phyloP scores from a whole-genome alignment of 2,329 filamentous ascomycete genomes.

The Graphiopsis chlorocephala region DNA sequence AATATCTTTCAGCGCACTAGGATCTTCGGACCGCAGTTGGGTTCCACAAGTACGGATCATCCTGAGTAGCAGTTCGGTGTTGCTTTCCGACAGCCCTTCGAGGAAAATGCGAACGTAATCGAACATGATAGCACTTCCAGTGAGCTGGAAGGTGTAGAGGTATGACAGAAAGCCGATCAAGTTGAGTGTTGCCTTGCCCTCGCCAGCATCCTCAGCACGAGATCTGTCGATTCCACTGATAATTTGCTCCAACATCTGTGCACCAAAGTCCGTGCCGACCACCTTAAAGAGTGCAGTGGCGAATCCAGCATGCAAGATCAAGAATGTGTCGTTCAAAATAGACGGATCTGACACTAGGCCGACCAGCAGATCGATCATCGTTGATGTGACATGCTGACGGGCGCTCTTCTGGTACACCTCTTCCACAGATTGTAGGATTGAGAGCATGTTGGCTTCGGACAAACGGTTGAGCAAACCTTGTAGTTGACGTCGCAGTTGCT shows the following conservation, averaged over 20 bases:
- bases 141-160: conserved; percentile 87
- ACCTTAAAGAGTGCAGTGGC: conserved; percentile 83
- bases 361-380: conserved; percentile 72
- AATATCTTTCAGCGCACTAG: conserved; percentile 83
- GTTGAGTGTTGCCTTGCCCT: conserved; percentile 67
- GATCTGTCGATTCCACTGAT: conserved; percentile 68
- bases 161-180: conserved; percentile 79
- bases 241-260: conserved; percentile 75
- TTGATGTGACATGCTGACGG: conserved; percentile 82
- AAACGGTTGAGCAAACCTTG: conserved; percentile 91
- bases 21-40: conserved; percentile 83
- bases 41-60: conserved; percentile 78
- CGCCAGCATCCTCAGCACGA: conserved; percentile 31
- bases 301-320: conserved; percentile 88
- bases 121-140: conserved; percentile 79
- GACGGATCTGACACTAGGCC: conserved; percentile 77
- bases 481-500: conserved; percentile 71
- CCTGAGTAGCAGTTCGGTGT: conserved; percentile 82
- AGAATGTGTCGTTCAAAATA: conserved; percentile 78
- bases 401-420: conserved; percentile 79
- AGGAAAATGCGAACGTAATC: conserved; percentile 84
- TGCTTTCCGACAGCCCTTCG: conserved; percentile 71
- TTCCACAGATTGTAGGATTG: conserved; percentile 79
- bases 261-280: conserved; percentile 84
- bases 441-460: conserved; percentile 84